Conservation (phyloP, 2,329 filamentous ascomycete species). For the Sporothrix curviconia region DNA sequence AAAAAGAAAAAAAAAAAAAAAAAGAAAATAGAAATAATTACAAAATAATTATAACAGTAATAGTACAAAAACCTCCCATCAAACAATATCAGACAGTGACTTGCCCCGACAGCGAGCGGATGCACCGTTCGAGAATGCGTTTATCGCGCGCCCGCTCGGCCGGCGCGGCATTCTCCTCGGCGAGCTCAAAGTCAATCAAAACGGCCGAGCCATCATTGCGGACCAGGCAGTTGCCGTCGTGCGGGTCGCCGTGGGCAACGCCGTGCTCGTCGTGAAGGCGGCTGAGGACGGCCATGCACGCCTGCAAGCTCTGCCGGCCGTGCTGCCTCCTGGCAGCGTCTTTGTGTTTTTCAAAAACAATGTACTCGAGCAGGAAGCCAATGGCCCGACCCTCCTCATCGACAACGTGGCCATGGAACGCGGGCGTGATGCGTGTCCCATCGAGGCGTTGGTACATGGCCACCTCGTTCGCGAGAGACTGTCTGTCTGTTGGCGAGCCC, state of each 20-base stretch:
- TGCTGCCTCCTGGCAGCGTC: neutral
- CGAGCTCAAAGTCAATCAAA: slow-evolving; percentile 20
- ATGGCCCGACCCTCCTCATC: neutral
- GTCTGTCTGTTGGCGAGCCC: neutral
- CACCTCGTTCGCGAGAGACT: slow-evolving; percentile 11
- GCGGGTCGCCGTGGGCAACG: slow-evolving; percentile 18
- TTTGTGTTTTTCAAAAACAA: neutral
- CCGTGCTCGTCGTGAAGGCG: slow-evolving; percentile 14
- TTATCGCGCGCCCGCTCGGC: slow-evolving; percentile 13
- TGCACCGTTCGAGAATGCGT: slow-evolving; percentile 15
- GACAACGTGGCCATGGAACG: slow-evolving; percentile 16
- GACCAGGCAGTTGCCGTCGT: slow-evolving; percentile 19
- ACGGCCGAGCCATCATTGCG: slow-evolving; percentile 13
- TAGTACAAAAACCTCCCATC: too few species aligned
- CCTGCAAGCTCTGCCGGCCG: neutral
- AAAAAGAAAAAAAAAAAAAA: too few species aligned
- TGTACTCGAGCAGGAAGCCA: slow-evolving; percentile 17
- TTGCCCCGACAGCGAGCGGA: too few species aligned
- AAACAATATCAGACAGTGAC: too few species aligned
- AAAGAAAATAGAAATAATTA: too few species aligned
- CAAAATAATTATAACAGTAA: too few species aligned
- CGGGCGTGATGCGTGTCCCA: slow-evolving; percentile 7
- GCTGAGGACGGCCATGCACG: slow-evolving; percentile 14
- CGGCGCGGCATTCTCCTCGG: neutral
- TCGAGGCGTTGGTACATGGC: slow-evolving; percentile 13